Percentiles rank a stretch among this genome's conserved stretches.
phyloP scores from a whole-genome alignment of 371 early-diverging fungal genomes.

The Mortierella sp. region DNA sequence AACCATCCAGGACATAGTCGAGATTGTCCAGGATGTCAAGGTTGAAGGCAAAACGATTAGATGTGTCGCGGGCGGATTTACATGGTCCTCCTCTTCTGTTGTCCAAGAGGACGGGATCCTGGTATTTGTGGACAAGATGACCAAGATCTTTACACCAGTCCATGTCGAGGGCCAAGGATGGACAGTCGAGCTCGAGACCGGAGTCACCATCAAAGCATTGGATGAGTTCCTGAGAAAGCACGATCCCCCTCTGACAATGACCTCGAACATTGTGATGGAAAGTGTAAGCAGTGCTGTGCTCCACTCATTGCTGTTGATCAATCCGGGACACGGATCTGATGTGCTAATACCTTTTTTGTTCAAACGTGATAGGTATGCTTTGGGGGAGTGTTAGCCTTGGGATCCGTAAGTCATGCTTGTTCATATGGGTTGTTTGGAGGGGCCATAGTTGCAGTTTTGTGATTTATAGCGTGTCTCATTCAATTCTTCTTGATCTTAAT shows the following conservation, averaged over 20 bases:
- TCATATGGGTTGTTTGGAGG: too few species aligned
- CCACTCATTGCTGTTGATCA: neutral
- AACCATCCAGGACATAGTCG: constrained; percentile 15
- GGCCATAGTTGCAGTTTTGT: too few species aligned
- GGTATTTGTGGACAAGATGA: constrained; percentile 19
- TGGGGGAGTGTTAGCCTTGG: constrained; percentile 9
- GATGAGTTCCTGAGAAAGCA: constrained; percentile 16
- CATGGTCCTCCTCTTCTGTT: constrained; percentile 11
- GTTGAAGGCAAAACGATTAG: constrained; percentile 17
- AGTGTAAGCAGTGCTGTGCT: neutral
- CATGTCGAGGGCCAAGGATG: neutral
- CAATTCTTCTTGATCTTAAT: too few species aligned
- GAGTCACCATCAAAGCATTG: neutral
- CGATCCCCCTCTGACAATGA: constrained; percentile 30
- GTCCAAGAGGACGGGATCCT: constrained; percentile 12
- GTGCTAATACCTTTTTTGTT: neutral
- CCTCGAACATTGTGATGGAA: constrained; percentile 16
- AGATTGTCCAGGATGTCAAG: constrained; percentile 15
- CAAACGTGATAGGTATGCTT: constrained; percentile 10
- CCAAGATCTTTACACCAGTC: neutral
- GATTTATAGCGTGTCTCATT: too few species aligned
- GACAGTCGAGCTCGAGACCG: neutral
- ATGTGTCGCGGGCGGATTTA: constrained; percentile 32
- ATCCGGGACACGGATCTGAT: neutral
- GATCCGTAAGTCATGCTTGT: constrained; percentile 23